Conservation (phyloP, 2,329 filamentous ascomycete species). For the Colletotrichum lentis region DNA sequence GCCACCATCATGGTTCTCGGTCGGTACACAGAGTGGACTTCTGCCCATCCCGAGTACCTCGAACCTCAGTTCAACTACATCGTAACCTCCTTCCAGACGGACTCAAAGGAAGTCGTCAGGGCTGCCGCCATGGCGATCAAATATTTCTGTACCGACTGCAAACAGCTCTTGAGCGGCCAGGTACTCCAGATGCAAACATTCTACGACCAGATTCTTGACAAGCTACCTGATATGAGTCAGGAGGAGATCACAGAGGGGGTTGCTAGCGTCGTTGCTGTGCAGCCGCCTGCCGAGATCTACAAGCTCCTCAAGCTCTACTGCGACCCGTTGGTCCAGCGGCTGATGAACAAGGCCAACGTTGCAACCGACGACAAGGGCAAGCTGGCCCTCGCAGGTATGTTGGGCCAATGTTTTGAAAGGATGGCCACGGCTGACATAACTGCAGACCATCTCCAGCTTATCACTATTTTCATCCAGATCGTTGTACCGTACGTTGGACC, state of each 20-base stretch:
- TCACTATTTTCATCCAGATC: slow-evolving; percentile 87
- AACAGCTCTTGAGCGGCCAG: slow-evolving; percentile 82
- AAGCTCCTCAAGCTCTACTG: slow-evolving; percentile 89
- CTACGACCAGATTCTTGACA: slow-evolving; percentile 88
- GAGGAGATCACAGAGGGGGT: slow-evolving; percentile 97
- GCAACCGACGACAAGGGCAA: slow-evolving; percentile 85
- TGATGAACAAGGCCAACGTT: slow-evolving; percentile 87
- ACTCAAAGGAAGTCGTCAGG: slow-evolving; percentile 88
- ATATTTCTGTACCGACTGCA: slow-evolving; percentile 96
- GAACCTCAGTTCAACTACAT: slow-evolving; percentile 96
- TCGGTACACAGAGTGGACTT: slow-evolving; percentile 97
- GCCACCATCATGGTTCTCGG: slow-evolving; percentile 98
- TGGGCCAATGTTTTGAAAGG: not conserved
- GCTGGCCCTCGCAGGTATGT: slow-evolving; percentile 80
- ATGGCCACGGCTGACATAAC: slow-evolving; percentile 38
- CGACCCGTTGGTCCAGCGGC: slow-evolving; percentile 83
- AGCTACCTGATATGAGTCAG: slow-evolving; percentile 84
- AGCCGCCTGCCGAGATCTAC: slow-evolving; percentile 82
- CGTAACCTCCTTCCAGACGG: slow-evolving; percentile 87
- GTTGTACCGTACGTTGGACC: slow-evolving; percentile 77
- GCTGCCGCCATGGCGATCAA: slow-evolving; percentile 94
- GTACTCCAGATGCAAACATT: slow-evolving; percentile 89
- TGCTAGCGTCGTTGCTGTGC: slow-evolving; percentile 87
- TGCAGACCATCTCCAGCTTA: slow-evolving; percentile 84
- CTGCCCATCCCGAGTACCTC: slow-evolving; percentile 89